Conservation (phyloP, 2,329 filamentous ascomycete genomes). For the Ploettnerulaceae sp. region DNA sequence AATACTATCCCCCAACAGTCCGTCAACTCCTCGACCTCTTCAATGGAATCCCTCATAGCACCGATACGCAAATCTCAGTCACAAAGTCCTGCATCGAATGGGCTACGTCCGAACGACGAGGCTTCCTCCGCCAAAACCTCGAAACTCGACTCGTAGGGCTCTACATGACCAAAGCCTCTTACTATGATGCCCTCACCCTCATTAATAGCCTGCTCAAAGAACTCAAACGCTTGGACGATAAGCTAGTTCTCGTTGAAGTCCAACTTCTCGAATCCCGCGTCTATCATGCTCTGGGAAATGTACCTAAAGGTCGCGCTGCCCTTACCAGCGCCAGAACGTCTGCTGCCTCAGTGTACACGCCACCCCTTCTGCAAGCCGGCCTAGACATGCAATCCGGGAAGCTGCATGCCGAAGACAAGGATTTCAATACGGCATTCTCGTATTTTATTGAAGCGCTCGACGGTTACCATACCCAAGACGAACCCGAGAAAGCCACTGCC, state of each 20-base stretch:
- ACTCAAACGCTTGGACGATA: conserved; percentile 96
- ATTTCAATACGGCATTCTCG: conserved; percentile 97
- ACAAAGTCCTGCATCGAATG: conserved; percentile 99
- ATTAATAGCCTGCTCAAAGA: conserved; percentile 96
- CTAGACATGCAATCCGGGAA: conserved; percentile 99
- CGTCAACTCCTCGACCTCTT: conserved; percentile 96
- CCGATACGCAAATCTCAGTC: conserved; percentile 88
- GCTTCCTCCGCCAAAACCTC: conserved; percentile 96
- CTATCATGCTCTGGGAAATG: conserved; percentile 96
- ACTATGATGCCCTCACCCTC: conserved; percentile 93
- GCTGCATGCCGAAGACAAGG: conserved; percentile 96
- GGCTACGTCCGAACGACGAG: conserved; percentile 89
- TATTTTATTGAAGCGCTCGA: conserved; percentile 99
- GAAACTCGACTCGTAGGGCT: conserved; percentile 91
- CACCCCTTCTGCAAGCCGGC: conserved; percentile 88
- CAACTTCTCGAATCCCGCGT: conserved; percentile 95
- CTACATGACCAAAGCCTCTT: conserved; percentile 95
- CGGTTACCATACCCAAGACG: conserved; percentile 91
- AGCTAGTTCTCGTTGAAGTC: conserved; percentile 94
- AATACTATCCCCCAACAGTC: conserved; percentile 50
- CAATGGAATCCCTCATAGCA: conserved; percentile 86
- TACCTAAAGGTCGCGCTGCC: conserved; percentile 90
- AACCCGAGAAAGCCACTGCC: conserved; percentile 83
- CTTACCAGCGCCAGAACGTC: conserved; percentile 91
- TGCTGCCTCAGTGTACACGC: conserved; percentile 95